phyloP scores from a whole-genome alignment of 2,329 filamentous ascomycete species.

The Aspergillus candidus region DNA sequence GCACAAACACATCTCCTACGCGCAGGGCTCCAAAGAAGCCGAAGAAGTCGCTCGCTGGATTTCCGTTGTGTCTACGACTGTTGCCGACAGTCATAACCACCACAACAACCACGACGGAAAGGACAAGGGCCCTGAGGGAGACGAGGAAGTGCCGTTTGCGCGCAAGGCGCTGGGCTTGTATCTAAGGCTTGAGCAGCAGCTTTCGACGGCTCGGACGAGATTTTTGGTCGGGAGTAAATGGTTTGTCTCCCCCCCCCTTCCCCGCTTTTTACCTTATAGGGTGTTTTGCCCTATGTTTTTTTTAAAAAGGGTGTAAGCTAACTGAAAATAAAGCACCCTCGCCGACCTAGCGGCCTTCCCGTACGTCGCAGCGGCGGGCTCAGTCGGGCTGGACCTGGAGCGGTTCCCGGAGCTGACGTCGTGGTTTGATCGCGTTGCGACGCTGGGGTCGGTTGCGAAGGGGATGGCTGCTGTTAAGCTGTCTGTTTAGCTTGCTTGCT shows the following conservation, averaged over 20 bases:
- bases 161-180: conserved; percentile 7
- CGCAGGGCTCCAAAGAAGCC: not conserved
- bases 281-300: not conserved
- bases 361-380: conserved; percentile 6
- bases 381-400: conserved; percentile 7
- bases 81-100: not conserved
- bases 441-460: not conserved
- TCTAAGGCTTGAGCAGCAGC: conserved; percentile 7
- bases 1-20: conserved; percentile 1
- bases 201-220: conserved; percentile 2
- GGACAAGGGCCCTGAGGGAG: not conserved
- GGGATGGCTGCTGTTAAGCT: conserved; percentile 5
- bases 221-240: conserved; percentile 11
- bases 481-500: too few relatives aligned
- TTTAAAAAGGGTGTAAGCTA: too few relatives aligned
- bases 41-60: conserved; percentile 3
- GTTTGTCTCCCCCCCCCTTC: not conserved
- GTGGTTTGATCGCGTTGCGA: conserved; percentile 9
- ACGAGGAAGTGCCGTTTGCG: not conserved
- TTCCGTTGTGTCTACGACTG: not conserved
- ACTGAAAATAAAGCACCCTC: conserved; percentile 5
- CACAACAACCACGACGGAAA: not conserved
- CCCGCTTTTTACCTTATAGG: too few relatives aligned
- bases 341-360: conserved; percentile 8
- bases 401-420: conserved; percentile 9